Evolutionary conservation across 257 asterid species (phyloP).

Genomic region (Solanum pinnatisectum): DNA sequence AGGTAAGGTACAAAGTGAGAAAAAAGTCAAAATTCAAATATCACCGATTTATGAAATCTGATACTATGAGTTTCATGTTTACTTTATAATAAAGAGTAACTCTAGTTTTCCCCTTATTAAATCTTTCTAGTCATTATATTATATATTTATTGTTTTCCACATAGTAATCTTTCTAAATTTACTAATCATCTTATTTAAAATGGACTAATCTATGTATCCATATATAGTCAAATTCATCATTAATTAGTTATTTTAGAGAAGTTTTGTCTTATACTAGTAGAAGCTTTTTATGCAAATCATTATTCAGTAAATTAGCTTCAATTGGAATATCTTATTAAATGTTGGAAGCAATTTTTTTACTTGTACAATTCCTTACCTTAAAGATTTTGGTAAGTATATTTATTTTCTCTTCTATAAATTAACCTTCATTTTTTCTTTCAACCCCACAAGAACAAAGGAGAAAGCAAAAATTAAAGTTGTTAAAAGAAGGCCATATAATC

Average conservation of each 20-base stretch:
- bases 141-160: neutral
- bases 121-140: neutral
- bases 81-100: neutral
- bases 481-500: slow-evolving; percentile 16
- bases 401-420: neutral
- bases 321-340: neutral
- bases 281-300: neutral
- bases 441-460: neutral
- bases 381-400: neutral
- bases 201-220: neutral
- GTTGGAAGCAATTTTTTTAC: neutral
- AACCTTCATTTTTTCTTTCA: neutral
- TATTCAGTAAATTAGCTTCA: neutral
- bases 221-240: neutral
- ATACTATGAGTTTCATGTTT: neutral
- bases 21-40: neutral
- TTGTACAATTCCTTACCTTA: neutral
- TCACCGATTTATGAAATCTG: neutral
- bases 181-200: neutral
- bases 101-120: neutral
- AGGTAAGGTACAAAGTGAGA: neutral
- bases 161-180: neutral
- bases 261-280: neutral
- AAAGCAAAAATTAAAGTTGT: neutral
- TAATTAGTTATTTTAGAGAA: neutral